These are phyloP conservation scores for Blepharisma japonicum DNA, from an alignment of 73 alveolate species.

Conservation along the genomic window DNA sequence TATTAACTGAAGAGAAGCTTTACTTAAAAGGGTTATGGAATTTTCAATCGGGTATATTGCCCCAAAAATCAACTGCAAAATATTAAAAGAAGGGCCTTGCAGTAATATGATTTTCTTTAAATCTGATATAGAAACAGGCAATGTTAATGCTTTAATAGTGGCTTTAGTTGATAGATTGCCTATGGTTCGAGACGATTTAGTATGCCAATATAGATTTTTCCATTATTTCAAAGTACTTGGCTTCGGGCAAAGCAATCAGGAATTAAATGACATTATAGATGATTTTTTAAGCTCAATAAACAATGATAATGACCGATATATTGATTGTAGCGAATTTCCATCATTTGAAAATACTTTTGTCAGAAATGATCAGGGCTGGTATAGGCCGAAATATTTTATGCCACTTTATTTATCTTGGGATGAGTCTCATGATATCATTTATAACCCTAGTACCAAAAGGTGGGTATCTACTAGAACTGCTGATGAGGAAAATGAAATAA, in stretches of 20 bases:
- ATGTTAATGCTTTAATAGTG: background rate
- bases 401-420: background rate
- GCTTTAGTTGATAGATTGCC: background rate
- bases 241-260: background rate
- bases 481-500: background rate
- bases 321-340: background rate
- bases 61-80: constrained; percentile 6
- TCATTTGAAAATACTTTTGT: too few species aligned
- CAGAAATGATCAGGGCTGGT: background rate
- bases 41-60: constrained; percentile 2
- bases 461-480: background rate
- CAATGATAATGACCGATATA: constrained; percentile 13
- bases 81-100: constrained; percentile 23
- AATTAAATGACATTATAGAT: background rate
- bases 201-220: background rate
- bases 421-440: background rate
- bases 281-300: background rate
- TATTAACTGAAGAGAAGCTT: background rate
- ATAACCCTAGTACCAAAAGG: background rate
- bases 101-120: constrained; percentile 3
- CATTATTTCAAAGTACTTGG: constrained; percentile 11
- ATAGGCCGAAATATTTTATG: background rate
- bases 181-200: background rate
- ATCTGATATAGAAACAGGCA: background rate
- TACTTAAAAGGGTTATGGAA: background rate